Percentiles rank a stretch among this genome's conserved stretches.
These are phyloP conservation scores for Talaromyces proteolyticus DNA, from an alignment of 495 filamentous ascomycete species.

Conservation along the genomic window DNA sequence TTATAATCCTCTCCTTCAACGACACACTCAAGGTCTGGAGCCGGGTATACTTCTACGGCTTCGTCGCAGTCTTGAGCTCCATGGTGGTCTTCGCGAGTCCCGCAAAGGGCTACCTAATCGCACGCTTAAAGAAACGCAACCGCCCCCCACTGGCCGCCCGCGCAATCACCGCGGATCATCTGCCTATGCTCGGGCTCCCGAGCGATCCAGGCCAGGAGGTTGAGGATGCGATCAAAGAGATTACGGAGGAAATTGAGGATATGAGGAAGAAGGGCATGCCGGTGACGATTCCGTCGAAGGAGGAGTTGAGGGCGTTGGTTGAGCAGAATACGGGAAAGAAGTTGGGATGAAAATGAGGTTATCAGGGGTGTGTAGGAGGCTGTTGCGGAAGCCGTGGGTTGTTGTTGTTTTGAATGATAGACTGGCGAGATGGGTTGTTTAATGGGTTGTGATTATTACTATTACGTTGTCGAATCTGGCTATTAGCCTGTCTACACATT, in stretches of 20 bases:
- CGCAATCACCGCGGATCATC: conserved; percentile 24
- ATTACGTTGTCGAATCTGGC: no score
- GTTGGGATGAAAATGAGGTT: no score
- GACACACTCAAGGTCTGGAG: conserved; percentile 69
- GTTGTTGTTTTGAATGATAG: no score
- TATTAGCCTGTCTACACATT: no score
- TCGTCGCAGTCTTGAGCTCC: conserved; percentile 56
- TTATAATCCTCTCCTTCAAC: conserved; percentile 68
- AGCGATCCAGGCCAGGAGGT: conserved; percentile 71
- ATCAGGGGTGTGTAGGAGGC: no score
- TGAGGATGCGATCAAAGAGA: conserved; percentile 71
- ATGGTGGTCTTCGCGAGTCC: conserved; percentile 78
- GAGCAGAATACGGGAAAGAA: conserved; percentile 23
- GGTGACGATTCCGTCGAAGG: conserved; percentile 38
- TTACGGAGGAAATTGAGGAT: conserved; percentile 61
- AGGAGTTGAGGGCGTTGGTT: conserved; percentile 39
- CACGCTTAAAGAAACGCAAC: conserved; percentile 53
- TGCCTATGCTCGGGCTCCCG: conserved; percentile 67
- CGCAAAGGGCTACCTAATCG: conserved; percentile 54
- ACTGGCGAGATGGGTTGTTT: no score
- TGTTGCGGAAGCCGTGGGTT: no score
- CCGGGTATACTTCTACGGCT: conserved; percentile 83
- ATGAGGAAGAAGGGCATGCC: conserved; percentile 47
- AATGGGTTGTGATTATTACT: no score
- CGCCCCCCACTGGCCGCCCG: conserved; percentile 21